A percentile compares a stretch with the other conserved stretches of the same genome.
phyloP scores from a whole-genome alignment of 2,329 filamentous ascomycete genomes.

The Xylariaceae sp. region DNA sequence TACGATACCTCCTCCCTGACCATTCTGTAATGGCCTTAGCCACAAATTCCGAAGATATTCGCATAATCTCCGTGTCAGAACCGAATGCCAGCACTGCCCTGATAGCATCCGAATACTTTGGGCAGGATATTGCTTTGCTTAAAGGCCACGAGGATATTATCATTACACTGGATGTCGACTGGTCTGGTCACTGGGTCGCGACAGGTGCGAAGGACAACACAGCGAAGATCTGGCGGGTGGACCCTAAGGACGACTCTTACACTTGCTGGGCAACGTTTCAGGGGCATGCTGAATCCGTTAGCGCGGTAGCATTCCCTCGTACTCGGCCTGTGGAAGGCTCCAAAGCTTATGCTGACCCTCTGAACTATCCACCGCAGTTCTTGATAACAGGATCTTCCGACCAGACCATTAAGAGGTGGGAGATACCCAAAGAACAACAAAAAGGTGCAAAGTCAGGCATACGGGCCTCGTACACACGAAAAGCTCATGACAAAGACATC shows the following conservation, averaged over 20 bases:
- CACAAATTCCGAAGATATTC: constrained; percentile 93
- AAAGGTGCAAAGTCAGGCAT: constrained; percentile 59
- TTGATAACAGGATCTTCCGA: constrained; percentile 94
- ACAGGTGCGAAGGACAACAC: constrained; percentile 98
- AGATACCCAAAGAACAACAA: constrained; percentile 67
- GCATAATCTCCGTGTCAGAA: constrained; percentile 76
- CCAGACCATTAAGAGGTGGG: constrained; percentile 94
- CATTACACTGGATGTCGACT: constrained; percentile 91
- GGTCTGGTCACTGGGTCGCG: constrained; percentile 96
- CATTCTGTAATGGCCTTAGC: constrained; percentile 85
- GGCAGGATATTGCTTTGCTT: constrained; percentile 84
- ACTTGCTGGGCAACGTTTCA: constrained; percentile 83
- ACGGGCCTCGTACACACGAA: constrained; percentile 82
- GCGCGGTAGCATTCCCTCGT: constrained; percentile 84
- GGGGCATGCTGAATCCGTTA: constrained; percentile 92
- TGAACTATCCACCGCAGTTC: constrained; percentile 82
- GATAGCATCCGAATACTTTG: constrained; percentile 70
- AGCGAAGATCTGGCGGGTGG: constrained; percentile 87
- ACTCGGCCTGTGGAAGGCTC: constrained; percentile 71
- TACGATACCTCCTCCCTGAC: constrained; percentile 84
- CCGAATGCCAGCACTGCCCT: constrained; percentile 42
- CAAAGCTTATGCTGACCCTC: constrained; percentile 73
- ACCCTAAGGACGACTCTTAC: constrained; percentile 76
- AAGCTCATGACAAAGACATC: constrained; percentile 98
- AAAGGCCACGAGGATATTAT: constrained; percentile 95